Conservation (phyloP, 768 basidiomycete genomes). For the Suillus subalutaceus region DNA sequence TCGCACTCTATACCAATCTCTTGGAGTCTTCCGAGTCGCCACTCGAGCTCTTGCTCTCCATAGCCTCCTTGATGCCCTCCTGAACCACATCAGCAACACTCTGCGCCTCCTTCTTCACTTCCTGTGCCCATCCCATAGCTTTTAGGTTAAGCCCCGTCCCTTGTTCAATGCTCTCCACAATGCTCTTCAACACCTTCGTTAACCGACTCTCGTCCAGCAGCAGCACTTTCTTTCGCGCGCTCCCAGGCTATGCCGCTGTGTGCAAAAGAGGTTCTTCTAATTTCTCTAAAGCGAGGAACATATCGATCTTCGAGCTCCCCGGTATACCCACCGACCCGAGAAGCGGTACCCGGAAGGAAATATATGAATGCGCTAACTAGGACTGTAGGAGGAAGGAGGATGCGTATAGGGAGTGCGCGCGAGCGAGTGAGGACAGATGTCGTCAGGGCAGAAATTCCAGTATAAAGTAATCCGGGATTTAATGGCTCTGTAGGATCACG, state of each 20-base stretch:
- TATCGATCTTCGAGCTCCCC: slow-evolving; percentile 71
- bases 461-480: slow-evolving; percentile 89
- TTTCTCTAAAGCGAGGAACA: slow-evolving; percentile 67
- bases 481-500: slow-evolving; percentile 80
- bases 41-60: slow-evolving; percentile 5
- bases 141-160: slow-evolving; percentile 77
- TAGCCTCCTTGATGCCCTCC: slow-evolving; percentile 26
- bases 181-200: slow-evolving; percentile 46
- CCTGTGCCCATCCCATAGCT: slow-evolving; percentile 49
- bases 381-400: slow-evolving; percentile 77
- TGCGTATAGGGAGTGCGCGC: slow-evolving; percentile 66
- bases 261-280: slow-evolving; percentile 65
- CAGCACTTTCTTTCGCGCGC: slow-evolving; percentile 53
- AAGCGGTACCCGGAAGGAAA: slow-evolving; percentile 84
- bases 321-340: slow-evolving; percentile 68
- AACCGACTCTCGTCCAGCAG: slow-evolving; percentile 47
- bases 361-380: slow-evolving; percentile 70
- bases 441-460: slow-evolving; percentile 84
- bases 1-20: slow-evolving; percentile 1
- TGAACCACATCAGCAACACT: slow-evolving; percentile 27
- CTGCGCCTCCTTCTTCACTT: slow-evolving; percentile 25
- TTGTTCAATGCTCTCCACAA: slow-evolving; percentile 62
- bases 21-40: slow-evolving; percentile 4
- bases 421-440: slow-evolving; percentile 87
- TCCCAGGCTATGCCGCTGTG: slow-evolving; percentile 64